Evolutionary conservation across 306 rosid genomes (phyloP).

Genomic region (Pyrus betulifolia): DNA sequence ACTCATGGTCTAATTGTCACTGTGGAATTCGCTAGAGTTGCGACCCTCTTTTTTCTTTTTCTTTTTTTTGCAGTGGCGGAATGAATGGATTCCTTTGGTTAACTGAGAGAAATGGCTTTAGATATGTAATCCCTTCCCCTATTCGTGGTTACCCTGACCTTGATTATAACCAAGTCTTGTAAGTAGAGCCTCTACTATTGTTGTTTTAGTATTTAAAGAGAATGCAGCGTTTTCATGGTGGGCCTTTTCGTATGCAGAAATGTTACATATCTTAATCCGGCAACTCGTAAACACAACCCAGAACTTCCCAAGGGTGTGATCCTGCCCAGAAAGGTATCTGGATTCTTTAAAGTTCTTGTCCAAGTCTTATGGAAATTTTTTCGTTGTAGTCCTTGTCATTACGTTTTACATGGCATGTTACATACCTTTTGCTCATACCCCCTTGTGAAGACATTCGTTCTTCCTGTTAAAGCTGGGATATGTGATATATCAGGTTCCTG

Average conservation of each 20-base stretch:
- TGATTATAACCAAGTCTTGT: conserved; percentile 64
- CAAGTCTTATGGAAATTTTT: neutral
- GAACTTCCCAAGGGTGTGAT: conserved; percentile 61
- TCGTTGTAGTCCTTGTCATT: neutral
- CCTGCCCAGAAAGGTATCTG: conserved; percentile 68
- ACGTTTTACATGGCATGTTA: neutral
- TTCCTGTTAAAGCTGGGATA: neutral
- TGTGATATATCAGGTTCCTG: neutral
- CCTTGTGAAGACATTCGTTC: neutral
- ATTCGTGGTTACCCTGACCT: conserved; percentile 58
- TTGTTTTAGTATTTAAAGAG: conserved; percentile 16
- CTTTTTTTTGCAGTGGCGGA: conserved; percentile 54
- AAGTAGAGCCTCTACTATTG: conserved; percentile 32
- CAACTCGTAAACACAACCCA: conserved; percentile 52
- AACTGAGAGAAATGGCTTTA: conserved; percentile 59
- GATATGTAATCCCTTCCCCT: conserved; percentile 53
- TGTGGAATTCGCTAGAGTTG: neutral
- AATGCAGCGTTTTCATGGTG: conserved; percentile 16
- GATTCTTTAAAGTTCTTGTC: conserved; percentile 3
- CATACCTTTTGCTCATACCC: neutral
- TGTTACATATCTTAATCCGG: conserved; percentile 60
- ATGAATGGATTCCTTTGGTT: conserved; percentile 84
- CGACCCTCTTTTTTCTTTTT: neutral
- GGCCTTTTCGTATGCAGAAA: conserved; percentile 50
- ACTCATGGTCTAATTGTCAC: neutral